Evolutionary conservation across 192 early-diverging fungal genomes (phyloP).

Genomic region (Tieghemiomyces parasiticus): DNA sequence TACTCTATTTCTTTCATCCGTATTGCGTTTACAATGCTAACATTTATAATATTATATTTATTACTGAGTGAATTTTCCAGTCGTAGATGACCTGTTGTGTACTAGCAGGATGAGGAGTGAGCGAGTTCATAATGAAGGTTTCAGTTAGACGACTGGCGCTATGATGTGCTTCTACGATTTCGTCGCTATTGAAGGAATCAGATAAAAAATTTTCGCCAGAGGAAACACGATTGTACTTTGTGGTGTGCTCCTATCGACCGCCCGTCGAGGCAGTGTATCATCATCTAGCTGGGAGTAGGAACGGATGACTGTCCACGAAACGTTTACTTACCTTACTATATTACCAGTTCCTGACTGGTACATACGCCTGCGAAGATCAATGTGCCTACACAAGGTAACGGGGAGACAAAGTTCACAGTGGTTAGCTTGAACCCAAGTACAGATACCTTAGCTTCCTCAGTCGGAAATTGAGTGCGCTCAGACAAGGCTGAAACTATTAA

Average conservation of each 20-base stretch:
- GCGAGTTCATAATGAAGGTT: too few relatives aligned
- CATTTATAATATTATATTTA: too few relatives aligned
- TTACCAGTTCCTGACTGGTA: not conserved
- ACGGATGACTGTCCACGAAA: not conserved
- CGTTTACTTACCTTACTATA: not conserved
- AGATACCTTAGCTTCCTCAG: not conserved
- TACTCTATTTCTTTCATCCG: too few relatives aligned
- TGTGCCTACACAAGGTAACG: not conserved
- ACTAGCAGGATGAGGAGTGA: too few relatives aligned
- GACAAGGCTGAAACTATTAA: not conserved
- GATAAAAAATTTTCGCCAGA: conserved; percentile 11
- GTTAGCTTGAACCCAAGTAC: not conserved
- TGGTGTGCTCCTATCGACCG: not conserved
- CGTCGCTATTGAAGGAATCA: not conserved
- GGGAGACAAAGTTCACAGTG: not conserved
- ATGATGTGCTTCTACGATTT: too few relatives aligned
- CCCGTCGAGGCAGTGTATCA: conserved; percentile 10
- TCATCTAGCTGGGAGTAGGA: not conserved
- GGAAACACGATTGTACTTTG: not conserved
- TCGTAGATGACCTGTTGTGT: too few relatives aligned
- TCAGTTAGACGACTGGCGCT: too few relatives aligned
- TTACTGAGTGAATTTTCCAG: too few relatives aligned
- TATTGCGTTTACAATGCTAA: too few relatives aligned
- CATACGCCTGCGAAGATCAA: not conserved
- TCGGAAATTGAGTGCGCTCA: not conserved